These are phyloP conservation scores for Shiraia sp. DNA, from an alignment of 2,329 filamentous ascomycete genomes.

Conservation along the genomic window DNA sequence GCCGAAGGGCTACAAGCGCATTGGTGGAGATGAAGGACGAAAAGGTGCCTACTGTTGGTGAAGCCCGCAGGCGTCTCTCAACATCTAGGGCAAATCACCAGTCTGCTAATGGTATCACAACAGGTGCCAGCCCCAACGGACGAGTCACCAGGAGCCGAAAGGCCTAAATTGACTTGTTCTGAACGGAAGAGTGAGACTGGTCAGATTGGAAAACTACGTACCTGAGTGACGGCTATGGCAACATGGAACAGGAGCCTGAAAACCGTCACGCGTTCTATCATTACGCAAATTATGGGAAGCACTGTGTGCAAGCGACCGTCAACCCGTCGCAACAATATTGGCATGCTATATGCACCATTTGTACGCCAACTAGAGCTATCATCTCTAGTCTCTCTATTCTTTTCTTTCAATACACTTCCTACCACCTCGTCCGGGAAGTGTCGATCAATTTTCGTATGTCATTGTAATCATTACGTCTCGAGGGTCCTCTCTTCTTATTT, in stretches of 20 bases:
- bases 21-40: constrained; percentile 82
- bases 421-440: constrained; percentile 7
- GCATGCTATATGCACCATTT: too few relatives aligned
- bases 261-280: too few relatives aligned
- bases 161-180: constrained; percentile 56
- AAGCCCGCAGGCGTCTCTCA: constrained; percentile 55
- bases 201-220: constrained; percentile 1
- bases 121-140: constrained; percentile 57
- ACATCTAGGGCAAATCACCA: constrained; percentile 46
- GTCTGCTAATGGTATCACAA: constrained; percentile 44
- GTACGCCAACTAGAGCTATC: not conserved
- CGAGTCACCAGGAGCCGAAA: constrained; percentile 70
- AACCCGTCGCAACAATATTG: too few relatives aligned
- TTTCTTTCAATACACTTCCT: not conserved
- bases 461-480: constrained; percentile 26
- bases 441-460: constrained; percentile 17
- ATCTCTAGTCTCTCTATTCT: constrained; percentile 1
- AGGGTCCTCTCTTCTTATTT: constrained; percentile 9
- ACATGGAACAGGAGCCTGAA: too few relatives aligned
- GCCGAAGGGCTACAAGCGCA: constrained; percentile 79
- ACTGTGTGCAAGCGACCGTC: too few relatives aligned
- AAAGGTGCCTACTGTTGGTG: constrained; percentile 61
- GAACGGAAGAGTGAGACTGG: constrained; percentile 2
- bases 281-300: too few relatives aligned
- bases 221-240: not conserved